Base-by-base conservation (phyloP, 495 filamentous ascomycete species). In the Alectoria sarmentosa region DNA sequence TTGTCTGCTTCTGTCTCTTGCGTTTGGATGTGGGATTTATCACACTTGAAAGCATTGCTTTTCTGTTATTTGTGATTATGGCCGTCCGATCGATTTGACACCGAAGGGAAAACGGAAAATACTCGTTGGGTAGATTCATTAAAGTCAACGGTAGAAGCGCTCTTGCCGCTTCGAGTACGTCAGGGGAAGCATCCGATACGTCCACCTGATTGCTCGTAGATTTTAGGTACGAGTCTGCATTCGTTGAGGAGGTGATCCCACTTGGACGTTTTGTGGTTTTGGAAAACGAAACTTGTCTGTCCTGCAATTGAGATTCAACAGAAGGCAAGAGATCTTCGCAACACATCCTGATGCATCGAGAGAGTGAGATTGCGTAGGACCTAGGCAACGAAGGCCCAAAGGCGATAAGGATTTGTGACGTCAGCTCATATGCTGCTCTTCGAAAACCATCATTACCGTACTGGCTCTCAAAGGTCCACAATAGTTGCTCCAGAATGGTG, bases 21-120 rank as follows among this genome's bases (percentile, higher is more conserved):
- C 78, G 76, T 42, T 82, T 82, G 19, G 82, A 77, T 62, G 86
- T 81, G 2, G 90, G 89, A 73, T 93, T 88, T 60, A 96, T 75
- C 17, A 91, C 84, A 73, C 90, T 91, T 37, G 91, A 87, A 17
- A 91, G 70, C 82, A 96, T 88, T 15, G 87, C 85, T 34, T 82
- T 71, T 74, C 84, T 86, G 67, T 86, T 80, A 46, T 80, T 75
- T 26, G 77, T 81, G 42, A 96, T 72, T 60, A 96, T 87, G 44
- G 90, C 87, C 2, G 89, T 89, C 52, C 86, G 86, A 71, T 96
- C 90, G 67, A 96, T 83, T 54, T 87, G 81, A 19, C 84, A 79
- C 56, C 92, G 85, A 15, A 89, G 57, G 7, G 87, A 82, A 4
- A 83, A 78, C 19, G 85, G 78, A 30, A 95, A 71, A 69, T 83